Base-by-base conservation (phyloP, 345 rosid species). In the Eucalyptus cladocalyx region DNA sequence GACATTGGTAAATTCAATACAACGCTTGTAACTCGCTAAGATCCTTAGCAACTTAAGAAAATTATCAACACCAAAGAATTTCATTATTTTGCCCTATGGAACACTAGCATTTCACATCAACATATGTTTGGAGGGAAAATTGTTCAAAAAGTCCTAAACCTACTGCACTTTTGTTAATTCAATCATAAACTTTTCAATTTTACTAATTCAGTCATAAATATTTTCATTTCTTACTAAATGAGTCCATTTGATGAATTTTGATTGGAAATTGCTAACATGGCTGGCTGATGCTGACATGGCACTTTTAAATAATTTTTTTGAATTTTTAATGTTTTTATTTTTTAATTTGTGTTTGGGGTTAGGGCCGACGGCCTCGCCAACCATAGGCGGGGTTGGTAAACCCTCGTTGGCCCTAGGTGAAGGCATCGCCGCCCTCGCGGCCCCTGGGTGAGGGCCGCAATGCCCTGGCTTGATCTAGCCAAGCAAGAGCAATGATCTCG, bases 401-500 rank as follows among this genome's bases (percentile, higher is more conserved):
- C 56, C 10, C 10, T 53, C 0, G 0, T 53, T 53, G 58, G 58
- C 58, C 58, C 0, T 53, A 0, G 26, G 11, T 21, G 58, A 53
- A 11, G 58, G 58, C 5, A 0, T 53, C 2, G 9, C 10, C 1
- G 0, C 58, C 5, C 58, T 53, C 0, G 11, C 2, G 0, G 5
- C 5, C 58, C 56, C 5, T 53, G 0, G 0, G 2, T 1, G 0
- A 53, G 56, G 5, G 5, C 0, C 0, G 11, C 2, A 0, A 53
- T 0, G 1, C 58, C 58, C 5, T 51, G 0, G 9, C 0, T 0
- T 0, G 5, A 53, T 53, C 0, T 53, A 53, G 24, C 58, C 24
- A 53, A 53, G 58, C 2, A 0, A 53, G 24, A 24, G 58, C 0
- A 0, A 53, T 0, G 11, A 19, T 53, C 5, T 8, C 1, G 2